These are phyloP conservation scores for Xylariaceae sp. DNA, from an alignment of 2,329 filamentous ascomycete genomes.

Conservation along the genomic window DNA sequence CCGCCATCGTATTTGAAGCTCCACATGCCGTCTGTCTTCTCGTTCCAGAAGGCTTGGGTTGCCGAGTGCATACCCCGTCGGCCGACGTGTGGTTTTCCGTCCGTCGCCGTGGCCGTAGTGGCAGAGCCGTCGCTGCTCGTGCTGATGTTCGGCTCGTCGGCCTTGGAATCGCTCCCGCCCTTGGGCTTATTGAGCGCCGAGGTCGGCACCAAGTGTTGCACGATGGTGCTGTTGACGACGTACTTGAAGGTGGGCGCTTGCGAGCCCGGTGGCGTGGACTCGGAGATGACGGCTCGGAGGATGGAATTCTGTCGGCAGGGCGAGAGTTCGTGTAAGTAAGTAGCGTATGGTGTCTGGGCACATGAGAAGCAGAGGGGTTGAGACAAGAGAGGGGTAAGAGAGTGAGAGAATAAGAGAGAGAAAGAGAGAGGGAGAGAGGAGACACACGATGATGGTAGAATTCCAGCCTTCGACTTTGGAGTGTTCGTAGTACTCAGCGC, in stretches of 20 bases:
- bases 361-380: background rate
- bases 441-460: slow-evolving; percentile 84
- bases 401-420: slow-evolving; percentile 2
- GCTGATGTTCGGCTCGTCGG: slow-evolving; percentile 60
- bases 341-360: background rate
- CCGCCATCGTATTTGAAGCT: slow-evolving; percentile 81
- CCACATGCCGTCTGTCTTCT: slow-evolving; percentile 90
- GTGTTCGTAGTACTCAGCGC: slow-evolving; percentile 84
- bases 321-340: slow-evolving; percentile 4
- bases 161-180: slow-evolving; percentile 54
- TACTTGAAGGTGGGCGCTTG: slow-evolving; percentile 81
- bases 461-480: slow-evolving; percentile 87
- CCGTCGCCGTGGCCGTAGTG: slow-evolving; percentile 58
- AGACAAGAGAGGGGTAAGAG: background rate
- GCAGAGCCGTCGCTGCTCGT: slow-evolving; percentile 59
- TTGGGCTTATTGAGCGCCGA: slow-evolving; percentile 68
- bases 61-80: slow-evolving; percentile 90
- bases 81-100: slow-evolving; percentile 75
- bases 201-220: slow-evolving; percentile 84
- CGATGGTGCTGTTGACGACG: slow-evolving; percentile 97
- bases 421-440: background rate
- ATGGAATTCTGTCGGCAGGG: slow-evolving; percentile 67
- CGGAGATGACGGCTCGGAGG: slow-evolving; percentile 78
- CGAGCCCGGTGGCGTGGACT: slow-evolving; percentile 66
- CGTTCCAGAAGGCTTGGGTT: slow-evolving; percentile 87